phyloP scores from a whole-genome alignment of 176 grass and related monocot genomes.

The Avena insularis region DNA sequence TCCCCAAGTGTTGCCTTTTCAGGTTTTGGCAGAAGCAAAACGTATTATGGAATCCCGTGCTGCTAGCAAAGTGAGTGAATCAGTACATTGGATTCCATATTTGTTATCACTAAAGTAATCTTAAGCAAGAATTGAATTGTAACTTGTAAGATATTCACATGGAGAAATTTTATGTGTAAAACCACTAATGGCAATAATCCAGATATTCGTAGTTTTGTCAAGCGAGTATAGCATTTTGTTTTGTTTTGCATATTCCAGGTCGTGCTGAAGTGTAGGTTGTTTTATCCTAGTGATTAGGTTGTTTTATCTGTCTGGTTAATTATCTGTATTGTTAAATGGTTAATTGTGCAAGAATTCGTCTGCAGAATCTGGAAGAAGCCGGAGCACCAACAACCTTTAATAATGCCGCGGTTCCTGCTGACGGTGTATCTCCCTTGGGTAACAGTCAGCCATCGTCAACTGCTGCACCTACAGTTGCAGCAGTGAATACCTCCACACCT shows the following conservation, averaged over 20 bases:
- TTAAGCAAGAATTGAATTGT: slow-evolving; percentile 8
- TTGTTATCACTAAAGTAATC: slow-evolving; percentile 18
- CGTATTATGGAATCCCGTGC: slow-evolving; percentile 83
- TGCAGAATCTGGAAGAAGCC: slow-evolving; percentile 65
- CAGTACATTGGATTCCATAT: slow-evolving; percentile 10
- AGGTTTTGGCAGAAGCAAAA: slow-evolving; percentile 96
- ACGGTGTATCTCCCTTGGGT: slow-evolving; percentile 54
- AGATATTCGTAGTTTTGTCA: slow-evolving; percentile 15
- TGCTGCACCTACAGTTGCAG: slow-evolving; percentile 57
- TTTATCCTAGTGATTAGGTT: neutral
- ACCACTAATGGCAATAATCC: neutral
- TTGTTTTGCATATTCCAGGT: slow-evolving; percentile 3
- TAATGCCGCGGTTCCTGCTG: slow-evolving; percentile 68
- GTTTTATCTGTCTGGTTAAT: slow-evolving; percentile 22
- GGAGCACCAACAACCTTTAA: slow-evolving; percentile 50
- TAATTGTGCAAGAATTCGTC: slow-evolving; percentile 32
- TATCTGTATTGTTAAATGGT: slow-evolving; percentile 15
- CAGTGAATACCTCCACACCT: slow-evolving; percentile 69
- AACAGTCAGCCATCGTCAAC: slow-evolving; percentile 47
- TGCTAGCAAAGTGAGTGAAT: slow-evolving; percentile 86
- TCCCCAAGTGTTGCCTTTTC: slow-evolving; percentile 37
- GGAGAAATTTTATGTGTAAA: neutral
- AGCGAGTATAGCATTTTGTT: slow-evolving; percentile 20
- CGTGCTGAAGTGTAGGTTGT: neutral
- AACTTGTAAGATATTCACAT: slow-evolving; percentile 19